A percentile compares a stretch with the other conserved stretches of the same genome.
Evolutionary conservation across 768 basidiomycete species (phyloP).

Genomic region (Fomitopsis serialis): DNA sequence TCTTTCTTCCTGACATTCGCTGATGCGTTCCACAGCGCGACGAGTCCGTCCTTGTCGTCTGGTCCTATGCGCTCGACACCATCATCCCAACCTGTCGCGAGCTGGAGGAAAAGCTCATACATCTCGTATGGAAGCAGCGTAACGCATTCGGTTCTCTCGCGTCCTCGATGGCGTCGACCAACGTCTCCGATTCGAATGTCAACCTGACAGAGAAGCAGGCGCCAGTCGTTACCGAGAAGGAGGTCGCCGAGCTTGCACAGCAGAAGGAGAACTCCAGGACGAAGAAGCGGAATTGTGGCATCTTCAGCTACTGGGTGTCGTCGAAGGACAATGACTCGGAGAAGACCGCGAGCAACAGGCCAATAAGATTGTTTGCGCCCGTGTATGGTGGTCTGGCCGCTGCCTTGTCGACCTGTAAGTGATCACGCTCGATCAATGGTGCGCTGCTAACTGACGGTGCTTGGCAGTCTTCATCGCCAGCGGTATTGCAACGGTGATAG

Average conservation of each 20-base stretch:
- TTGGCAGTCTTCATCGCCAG: slow-evolving; percentile 60
- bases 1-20: background rate
- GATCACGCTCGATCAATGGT: too few species aligned
- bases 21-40: slow-evolving; percentile 50
- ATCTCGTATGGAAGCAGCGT: slow-evolving; percentile 62
- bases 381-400: slow-evolving; percentile 67
- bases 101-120: slow-evolving; percentile 75
- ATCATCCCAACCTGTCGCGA: slow-evolving; percentile 72
- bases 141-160: slow-evolving; percentile 31
- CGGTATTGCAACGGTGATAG: slow-evolving; percentile 52
- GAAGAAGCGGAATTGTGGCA: slow-evolving; percentile 18
- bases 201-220: slow-evolving; percentile 46
- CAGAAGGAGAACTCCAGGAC: slow-evolving; percentile 7
- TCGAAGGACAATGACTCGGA: slow-evolving; percentile 41
- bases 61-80: slow-evolving; percentile 78
- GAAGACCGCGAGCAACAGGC: slow-evolving; percentile 34
- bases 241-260: slow-evolving; percentile 12
- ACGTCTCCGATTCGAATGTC: slow-evolving; percentile 46
- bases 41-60: slow-evolving; percentile 77
- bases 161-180: slow-evolving; percentile 34
- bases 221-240: slow-evolving; percentile 13
- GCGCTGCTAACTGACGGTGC: background rate
- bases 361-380: slow-evolving; percentile 61
- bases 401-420: slow-evolving; percentile 61
- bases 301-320: slow-evolving; percentile 22